A percentile compares a stretch with the other conserved stretches of the same genome.
Conservation (phyloP, 75 land plant species). For the Sequoia sempervirens region DNA sequence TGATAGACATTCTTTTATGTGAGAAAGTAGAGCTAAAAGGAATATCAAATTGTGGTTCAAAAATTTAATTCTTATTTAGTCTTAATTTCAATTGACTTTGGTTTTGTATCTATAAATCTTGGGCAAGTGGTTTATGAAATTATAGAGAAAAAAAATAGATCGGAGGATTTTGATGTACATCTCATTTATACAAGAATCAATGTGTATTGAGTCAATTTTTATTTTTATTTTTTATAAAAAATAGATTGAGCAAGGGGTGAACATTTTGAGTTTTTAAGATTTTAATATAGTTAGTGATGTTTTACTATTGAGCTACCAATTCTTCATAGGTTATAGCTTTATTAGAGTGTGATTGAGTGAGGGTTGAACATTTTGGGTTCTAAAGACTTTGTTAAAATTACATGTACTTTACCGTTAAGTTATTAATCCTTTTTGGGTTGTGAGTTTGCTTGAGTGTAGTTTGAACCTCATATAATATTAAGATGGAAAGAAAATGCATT, state of each 20-base stretch:
- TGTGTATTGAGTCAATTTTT: background rate
- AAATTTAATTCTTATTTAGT: background rate
- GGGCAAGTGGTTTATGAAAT: background rate
- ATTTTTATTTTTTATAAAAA: background rate
- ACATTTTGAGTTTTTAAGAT: too few species aligned
- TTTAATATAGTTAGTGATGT: too few species aligned
- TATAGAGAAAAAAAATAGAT: background rate
- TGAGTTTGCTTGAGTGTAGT: too few species aligned
- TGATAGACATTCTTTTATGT: too few species aligned
- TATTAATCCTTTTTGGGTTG: too few species aligned
- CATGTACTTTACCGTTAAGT: too few species aligned
- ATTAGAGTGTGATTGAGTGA: background rate
- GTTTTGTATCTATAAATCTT: background rate
- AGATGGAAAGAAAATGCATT: slow-evolving; percentile 1
- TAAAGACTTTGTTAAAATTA: background rate
- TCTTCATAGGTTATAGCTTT: too few species aligned
- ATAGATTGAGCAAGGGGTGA: background rate
- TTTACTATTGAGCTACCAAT: too few species aligned
- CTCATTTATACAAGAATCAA: background rate
- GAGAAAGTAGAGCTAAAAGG: too few species aligned
- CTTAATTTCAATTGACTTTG: background rate
- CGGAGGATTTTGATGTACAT: background rate
- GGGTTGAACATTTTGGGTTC: background rate
- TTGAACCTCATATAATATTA: background rate
- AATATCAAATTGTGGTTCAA: background rate